phyloP scores from a whole-genome alignment of 106 monocot species.

The Dioscorea dumetorum region DNA sequence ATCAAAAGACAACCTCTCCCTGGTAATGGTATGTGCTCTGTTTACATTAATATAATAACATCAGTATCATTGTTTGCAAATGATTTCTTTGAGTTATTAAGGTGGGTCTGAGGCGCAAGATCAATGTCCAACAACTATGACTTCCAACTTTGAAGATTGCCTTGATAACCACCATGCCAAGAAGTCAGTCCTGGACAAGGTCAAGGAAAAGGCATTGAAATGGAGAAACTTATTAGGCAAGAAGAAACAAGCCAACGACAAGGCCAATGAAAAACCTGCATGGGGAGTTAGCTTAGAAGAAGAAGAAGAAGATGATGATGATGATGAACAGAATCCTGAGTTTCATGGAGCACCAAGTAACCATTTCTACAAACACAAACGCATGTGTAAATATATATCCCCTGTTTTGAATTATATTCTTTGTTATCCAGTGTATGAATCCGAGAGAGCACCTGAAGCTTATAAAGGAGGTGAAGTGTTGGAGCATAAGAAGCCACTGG shows the following conservation, averaged over 20 bases:
- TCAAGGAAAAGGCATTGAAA: constrained; percentile 28
- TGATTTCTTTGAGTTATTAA: too few relatives aligned
- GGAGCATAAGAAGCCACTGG: background rate
- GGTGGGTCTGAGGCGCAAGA: too few relatives aligned
- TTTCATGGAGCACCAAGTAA: constrained; percentile 43
- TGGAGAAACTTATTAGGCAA: constrained; percentile 18
- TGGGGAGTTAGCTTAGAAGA: constrained; percentile 19
- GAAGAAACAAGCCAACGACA: constrained; percentile 10
- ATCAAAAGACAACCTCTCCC: too few relatives aligned
- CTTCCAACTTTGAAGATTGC: constrained; percentile 4
- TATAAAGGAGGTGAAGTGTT: background rate
- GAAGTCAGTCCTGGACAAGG: constrained; percentile 27
- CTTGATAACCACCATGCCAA: constrained; percentile 18
- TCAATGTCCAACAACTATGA: too few relatives aligned
- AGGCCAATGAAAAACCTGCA: background rate
- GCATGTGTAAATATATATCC: background rate
- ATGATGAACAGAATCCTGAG: constrained; percentile 14
- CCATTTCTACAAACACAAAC: background rate
- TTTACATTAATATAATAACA: too few relatives aligned
- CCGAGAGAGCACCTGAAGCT: constrained; percentile 20
- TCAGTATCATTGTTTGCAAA: too few relatives aligned
- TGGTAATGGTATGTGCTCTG: too few relatives aligned
- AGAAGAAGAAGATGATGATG: constrained; percentile 12
- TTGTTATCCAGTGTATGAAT: constrained; percentile 35
- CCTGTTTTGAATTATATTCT: background rate